Base-by-base conservation (phyloP, 2,329 filamentous ascomycete genomes). In the Alternaria gaisen region DNA sequence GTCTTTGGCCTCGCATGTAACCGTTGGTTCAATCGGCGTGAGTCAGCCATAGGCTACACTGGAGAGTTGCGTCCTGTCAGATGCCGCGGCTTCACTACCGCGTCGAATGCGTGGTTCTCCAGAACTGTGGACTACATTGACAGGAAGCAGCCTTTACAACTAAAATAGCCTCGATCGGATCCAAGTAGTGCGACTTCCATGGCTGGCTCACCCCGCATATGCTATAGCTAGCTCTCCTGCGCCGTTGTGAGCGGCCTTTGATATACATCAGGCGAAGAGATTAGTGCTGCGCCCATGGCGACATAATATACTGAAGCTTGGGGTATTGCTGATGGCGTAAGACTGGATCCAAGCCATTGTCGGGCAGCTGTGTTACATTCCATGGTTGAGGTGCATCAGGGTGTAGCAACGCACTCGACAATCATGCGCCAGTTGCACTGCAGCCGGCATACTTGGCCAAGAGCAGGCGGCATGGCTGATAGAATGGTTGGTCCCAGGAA, bases 321-420 rank as follows among this genome's bases (percentile, higher is more conserved):
- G 11, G 10, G 40, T 34, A 26, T 30, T 22, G 48, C 36, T 12
- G 53, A 63, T 54, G 61, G 66, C 56, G 59, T 42, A 34, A 58
- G 53, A 48, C 40, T 47, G 11, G 53, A 51, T 43, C 51, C 34
- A n/a, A 58, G 50, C 24, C 18, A 46, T 55, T 56, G 60, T 63
- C 54, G 65, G 60, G 64, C 53, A 56, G 60, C 63, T 53, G 66
- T 59, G 71, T 72, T 71, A 70, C 67, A 72, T 72, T 68, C 48
- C 60, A 65, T 63, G 8, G 61, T 58, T 36, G 60, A 66, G 32
- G 57, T 60, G 59, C 63, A 60, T 63, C 20, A 36, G 68, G 67
- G 67, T 56, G 70, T 60, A 61, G 71, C 70, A 54, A 64, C 66
- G 69, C 68, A 68, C 53, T 63, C 68, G 71, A 71, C 72, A 73